These are phyloP conservation scores for Phymatotrichopsis omnivora DNA, from an alignment of 2,329 filamentous ascomycete species.

Conservation along the genomic window DNA sequence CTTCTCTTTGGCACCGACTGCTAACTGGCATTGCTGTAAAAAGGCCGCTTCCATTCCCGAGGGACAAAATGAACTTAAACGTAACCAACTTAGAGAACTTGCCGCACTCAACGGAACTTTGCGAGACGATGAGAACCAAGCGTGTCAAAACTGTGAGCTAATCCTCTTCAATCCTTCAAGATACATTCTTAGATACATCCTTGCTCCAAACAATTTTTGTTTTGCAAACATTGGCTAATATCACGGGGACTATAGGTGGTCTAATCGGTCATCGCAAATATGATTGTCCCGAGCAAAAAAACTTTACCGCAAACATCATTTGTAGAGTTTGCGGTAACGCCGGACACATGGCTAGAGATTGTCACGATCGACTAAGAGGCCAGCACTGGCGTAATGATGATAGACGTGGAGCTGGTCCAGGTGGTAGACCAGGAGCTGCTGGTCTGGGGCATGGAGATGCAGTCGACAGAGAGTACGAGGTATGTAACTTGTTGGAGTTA, in stretches of 20 bases:
- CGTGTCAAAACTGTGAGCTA: constrained; percentile 80
- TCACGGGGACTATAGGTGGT: constrained; percentile 45
- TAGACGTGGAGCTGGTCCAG: constrained; percentile 38
- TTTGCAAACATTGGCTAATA: constrained; percentile 24
- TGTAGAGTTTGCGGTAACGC: constrained; percentile 97
- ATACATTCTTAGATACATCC: background rate
- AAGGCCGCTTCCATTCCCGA: constrained; percentile 97
- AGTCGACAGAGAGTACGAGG: constrained; percentile 90
- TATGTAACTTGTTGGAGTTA: constrained; percentile 40
- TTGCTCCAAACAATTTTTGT: background rate
- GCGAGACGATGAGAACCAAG: constrained; percentile 97
- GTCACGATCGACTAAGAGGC: constrained; percentile 85
- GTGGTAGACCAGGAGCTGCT: constrained; percentile 47
- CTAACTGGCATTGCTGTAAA: constrained; percentile 9
- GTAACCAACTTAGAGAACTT: constrained; percentile 94
- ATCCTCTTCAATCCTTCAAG: constrained; percentile 13
- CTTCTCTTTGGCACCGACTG: constrained; percentile 31
- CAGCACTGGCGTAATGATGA: constrained; percentile 82
- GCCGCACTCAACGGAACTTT: constrained; percentile 97
- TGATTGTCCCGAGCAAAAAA: constrained; percentile 93
- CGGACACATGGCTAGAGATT: constrained; percentile 96
- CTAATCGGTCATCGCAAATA: constrained; percentile 99
- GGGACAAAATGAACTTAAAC: constrained; percentile 97
- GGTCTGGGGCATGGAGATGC: constrained; percentile 68
- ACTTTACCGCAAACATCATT: constrained; percentile 98